Conservation (phyloP, 768 basidiomycete species). For the Phylloporus sp. region DNA sequence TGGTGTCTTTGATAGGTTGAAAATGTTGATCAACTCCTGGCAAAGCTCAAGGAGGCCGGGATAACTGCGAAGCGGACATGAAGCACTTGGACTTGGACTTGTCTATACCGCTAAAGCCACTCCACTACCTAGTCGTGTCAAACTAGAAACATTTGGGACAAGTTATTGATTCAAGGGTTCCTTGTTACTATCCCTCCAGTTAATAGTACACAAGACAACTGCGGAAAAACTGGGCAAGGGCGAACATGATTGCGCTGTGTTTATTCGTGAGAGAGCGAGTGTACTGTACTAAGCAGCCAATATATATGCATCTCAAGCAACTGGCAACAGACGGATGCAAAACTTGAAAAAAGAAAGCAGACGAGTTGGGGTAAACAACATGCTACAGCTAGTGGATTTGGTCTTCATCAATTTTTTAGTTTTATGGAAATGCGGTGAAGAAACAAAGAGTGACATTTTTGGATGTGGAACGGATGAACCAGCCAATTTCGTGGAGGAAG, state of each 20-base stretch:
- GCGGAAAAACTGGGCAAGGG: neutral
- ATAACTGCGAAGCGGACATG: slow-evolving; percentile 30
- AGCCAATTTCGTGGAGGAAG: neutral
- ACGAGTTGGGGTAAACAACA: slow-evolving; percentile 18
- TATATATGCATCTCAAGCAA: slow-evolving; percentile 28
- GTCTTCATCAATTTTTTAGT: slow-evolving; percentile 9
- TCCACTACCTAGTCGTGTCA: neutral
- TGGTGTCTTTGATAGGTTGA: slow-evolving; percentile 45
- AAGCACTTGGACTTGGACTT: neutral
- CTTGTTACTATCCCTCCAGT: slow-evolving; percentile 2
- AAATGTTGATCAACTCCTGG: slow-evolving; percentile 83
- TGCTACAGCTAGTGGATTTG: slow-evolving; percentile 22
- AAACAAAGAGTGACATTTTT: slow-evolving; percentile 18
- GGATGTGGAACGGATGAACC: slow-evolving; percentile 1
- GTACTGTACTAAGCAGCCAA: slow-evolving; percentile 18
- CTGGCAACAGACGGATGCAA: slow-evolving; percentile 9
- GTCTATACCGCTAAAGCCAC: slow-evolving; percentile 4
- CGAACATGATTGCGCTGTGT: slow-evolving; percentile 11
- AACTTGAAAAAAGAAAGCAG: slow-evolving; percentile 3
- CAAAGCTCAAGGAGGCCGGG: slow-evolving; percentile 86
- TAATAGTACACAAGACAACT: slow-evolving; percentile 13
- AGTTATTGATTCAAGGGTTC: slow-evolving; percentile 18
- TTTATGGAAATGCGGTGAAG: slow-evolving; percentile 10
- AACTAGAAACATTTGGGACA: neutral
- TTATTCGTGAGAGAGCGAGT: slow-evolving; percentile 6